phyloP scores from a whole-genome alignment of 2,329 filamentous ascomycete species.

The Colletotrichum theobromicola region DNA sequence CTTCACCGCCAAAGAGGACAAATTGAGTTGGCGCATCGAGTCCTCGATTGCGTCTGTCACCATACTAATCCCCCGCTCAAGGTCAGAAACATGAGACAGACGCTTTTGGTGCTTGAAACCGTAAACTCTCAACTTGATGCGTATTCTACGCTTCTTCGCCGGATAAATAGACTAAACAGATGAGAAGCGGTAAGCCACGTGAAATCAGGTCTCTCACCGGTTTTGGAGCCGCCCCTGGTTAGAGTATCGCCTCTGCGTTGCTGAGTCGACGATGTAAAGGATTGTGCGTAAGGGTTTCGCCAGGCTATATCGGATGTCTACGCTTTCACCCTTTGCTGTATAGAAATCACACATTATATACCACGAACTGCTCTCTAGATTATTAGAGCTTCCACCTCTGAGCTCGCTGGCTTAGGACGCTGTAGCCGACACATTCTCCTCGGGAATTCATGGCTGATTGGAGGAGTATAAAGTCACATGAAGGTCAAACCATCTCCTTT shows the following conservation, averaged over 20 bases:
- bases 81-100: not conserved
- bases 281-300: too few relatives aligned
- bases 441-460: accelerated
- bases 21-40: not conserved
- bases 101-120: not conserved
- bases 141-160: not conserved
- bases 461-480: accelerated
- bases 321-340: too few relatives aligned
- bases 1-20: accelerated
- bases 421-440: accelerated
- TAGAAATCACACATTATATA: not conserved
- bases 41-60: not conserved
- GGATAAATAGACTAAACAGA: not conserved
- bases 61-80: not conserved
- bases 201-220: accelerated
- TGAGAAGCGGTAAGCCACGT: not conserved
- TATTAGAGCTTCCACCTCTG: not conserved
- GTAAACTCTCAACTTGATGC: not conserved
- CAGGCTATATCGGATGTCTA: too few relatives aligned
- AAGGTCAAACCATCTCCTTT: not conserved
- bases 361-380: not conserved
- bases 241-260: not conserved
- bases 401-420: accelerated
- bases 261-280: not conserved
- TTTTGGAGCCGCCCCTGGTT: not conserved